Evolutionary conservation across 352 stramenopile genomes (phyloP), one percentile per base, ranked within the genome.

Genomic region (Globisporangium rhizosaccharum): DNA sequence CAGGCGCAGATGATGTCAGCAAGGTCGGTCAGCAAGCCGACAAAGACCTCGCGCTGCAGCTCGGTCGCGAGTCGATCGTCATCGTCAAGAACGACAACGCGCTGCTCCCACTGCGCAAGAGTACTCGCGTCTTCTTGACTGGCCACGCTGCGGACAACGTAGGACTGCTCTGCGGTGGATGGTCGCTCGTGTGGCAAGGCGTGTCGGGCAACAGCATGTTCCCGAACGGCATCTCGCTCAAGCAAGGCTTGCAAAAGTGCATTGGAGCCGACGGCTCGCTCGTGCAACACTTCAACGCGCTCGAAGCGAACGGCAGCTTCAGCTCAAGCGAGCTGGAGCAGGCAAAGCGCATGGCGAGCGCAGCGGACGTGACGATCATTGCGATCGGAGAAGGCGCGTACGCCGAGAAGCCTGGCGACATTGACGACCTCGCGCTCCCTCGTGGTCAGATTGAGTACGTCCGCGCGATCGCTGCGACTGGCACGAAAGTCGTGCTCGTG

Each of bases 181-280:
- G 90, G 90, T 85, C 85, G 2, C 70, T 93, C 48, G 74, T 87
- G 39, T 97, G 90, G 90, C 88, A 96, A 71, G 90, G 87, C 3
- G 73, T 84, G 17, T 81, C 82, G 6, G 79, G 81, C 0, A 89
- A 88, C 53, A 64, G 42, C 4, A 63, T 87, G 61, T 78, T 82
- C 61, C 81, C 75, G 2, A 80, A 91, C 39, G 82, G 81, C 2
- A 59, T 84, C n/a, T 83, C 81, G 8, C 59, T 93, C 28, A 82
- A 75, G 49, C 61, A 83, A 23, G 82, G 75, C 0, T 76, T 92
- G 10, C 59, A 69, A 6, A 58, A 70, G 42, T 66, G 75, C n/a
- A 44, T 85, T 18, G 49, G 56, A 9, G 62, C 67, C n/a, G 44
- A 42, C 30, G 49, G 62, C 9, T 70, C 70, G 15, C 10, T 80